Conservation (phyloP, 306 rosid species). For the Macrotyloma uniflorum region DNA sequence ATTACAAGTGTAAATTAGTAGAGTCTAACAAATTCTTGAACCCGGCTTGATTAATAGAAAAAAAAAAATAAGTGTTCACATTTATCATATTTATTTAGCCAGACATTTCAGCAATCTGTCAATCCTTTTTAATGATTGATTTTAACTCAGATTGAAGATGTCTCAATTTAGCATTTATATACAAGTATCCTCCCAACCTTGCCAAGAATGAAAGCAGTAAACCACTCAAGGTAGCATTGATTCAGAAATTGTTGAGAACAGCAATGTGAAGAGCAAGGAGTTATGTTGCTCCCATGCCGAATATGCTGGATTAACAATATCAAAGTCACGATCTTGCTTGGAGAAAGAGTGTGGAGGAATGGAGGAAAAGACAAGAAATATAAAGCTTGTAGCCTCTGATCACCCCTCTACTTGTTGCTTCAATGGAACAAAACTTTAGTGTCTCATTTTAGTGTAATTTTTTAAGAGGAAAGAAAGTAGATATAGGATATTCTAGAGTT, state of each 20-base stretch:
- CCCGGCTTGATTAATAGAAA: background rate
- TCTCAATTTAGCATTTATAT: background rate
- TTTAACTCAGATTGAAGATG: background rate
- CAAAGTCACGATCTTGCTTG: background rate
- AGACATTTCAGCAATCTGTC: background rate
- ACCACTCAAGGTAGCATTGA: background rate
- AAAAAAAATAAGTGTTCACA: background rate
- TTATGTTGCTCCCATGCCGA: background rate
- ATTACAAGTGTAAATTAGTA: background rate
- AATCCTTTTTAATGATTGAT: background rate
- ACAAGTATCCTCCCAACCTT: background rate
- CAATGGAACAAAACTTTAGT: background rate
- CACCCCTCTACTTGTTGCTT: background rate
- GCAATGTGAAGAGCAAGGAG: background rate
- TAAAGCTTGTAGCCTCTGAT: background rate
- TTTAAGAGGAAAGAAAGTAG: background rate
- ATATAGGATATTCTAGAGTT: background rate
- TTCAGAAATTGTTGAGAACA: background rate
- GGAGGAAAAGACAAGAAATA: too few relatives aligned
- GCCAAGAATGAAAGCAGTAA: background rate
- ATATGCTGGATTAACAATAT: background rate
- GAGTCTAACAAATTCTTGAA: background rate
- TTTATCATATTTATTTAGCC: background rate
- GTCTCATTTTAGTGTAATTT: background rate
- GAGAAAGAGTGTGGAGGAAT: too few relatives aligned